Evolutionary conservation across 805 yeast genomes (phyloP).

Genomic region (Candida hungchunana): DNA sequence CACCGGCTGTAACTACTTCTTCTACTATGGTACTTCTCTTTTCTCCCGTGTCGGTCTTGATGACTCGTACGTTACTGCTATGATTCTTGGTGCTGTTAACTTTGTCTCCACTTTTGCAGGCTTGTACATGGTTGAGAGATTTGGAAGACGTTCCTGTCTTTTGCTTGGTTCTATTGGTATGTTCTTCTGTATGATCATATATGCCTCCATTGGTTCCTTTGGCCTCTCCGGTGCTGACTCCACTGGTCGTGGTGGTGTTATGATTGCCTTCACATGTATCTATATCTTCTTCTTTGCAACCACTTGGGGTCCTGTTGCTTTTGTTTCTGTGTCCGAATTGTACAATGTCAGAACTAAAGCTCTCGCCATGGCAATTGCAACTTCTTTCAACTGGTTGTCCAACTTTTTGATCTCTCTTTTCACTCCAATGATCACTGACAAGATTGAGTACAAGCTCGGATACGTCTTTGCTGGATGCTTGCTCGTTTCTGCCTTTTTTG

Average conservation of each 20-base stretch:
- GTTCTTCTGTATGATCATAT: conserved; percentile 54
- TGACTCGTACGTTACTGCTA: conserved; percentile 58
- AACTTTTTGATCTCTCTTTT: conserved; percentile 61
- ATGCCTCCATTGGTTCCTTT: conserved; percentile 57
- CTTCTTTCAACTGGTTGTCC: conserved; percentile 64
- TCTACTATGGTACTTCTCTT: conserved; percentile 62
- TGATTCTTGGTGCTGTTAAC: conserved; percentile 53
- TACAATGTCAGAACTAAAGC: conserved; percentile 65
- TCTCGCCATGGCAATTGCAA: conserved; percentile 56
- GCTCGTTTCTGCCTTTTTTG: conserved; percentile 46
- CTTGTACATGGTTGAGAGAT: conserved; percentile 46
- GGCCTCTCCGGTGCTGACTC: conserved; percentile 31
- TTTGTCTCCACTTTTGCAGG: conserved; percentile 52
- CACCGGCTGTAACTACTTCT: conserved; percentile 62
- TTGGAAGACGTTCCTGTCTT: conserved; percentile 51
- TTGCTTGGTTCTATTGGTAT: conserved; percentile 48
- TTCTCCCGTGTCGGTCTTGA: conserved; percentile 54
- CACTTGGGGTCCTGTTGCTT: conserved; percentile 74
- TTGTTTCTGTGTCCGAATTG: conserved; percentile 61
- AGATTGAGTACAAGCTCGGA: conserved; percentile 65
- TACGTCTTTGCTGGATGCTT: conserved; percentile 52
- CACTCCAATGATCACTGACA: conserved; percentile 61
- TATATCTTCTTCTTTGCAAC: conserved; percentile 66
- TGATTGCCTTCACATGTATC: conserved; percentile 63
- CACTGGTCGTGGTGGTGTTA: conserved; percentile 48